phyloP scores from a whole-genome alignment of 148 eudicot species.

The Talinum fruticosum region DNA sequence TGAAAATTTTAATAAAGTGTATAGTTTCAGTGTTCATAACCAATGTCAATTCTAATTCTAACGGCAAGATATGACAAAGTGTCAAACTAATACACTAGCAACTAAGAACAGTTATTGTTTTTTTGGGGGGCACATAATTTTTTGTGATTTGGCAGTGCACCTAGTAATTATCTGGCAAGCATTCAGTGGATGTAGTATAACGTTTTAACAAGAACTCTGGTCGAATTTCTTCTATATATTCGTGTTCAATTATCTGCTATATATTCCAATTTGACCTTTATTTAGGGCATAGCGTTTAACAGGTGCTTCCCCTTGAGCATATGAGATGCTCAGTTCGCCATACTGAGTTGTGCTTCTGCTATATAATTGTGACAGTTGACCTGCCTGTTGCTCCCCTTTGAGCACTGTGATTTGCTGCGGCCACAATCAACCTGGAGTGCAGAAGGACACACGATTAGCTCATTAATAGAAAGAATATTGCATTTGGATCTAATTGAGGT shows the following conservation, averaged over 20 bases:
- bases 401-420: constrained; percentile 53
- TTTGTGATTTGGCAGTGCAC: neutral
- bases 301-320: neutral
- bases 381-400: constrained; percentile 77
- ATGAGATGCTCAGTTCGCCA: neutral
- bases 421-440: constrained; percentile 87
- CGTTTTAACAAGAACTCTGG: constrained; percentile 70
- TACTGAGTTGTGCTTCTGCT: constrained; percentile 15
- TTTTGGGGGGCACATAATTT: neutral
- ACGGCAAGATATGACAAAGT: neutral
- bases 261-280: neutral
- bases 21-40: neutral
- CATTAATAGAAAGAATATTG: constrained; percentile 78
- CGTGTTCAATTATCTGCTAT: too few relatives aligned
- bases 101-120: neutral
- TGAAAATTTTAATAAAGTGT: neutral
- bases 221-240: constrained; percentile 55
- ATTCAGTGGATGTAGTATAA: constrained; percentile 13
- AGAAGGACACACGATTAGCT: constrained; percentile 49
- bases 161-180: neutral
- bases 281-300: neutral
- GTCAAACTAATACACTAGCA: neutral
- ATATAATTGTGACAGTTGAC: constrained; percentile 59
- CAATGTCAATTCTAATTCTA: neutral
- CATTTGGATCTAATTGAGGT: constrained; percentile 85